These are phyloP conservation scores for Orbilia quercus DNA, from an alignment of 2,329 filamentous ascomycete species.

Conservation along the genomic window DNA sequence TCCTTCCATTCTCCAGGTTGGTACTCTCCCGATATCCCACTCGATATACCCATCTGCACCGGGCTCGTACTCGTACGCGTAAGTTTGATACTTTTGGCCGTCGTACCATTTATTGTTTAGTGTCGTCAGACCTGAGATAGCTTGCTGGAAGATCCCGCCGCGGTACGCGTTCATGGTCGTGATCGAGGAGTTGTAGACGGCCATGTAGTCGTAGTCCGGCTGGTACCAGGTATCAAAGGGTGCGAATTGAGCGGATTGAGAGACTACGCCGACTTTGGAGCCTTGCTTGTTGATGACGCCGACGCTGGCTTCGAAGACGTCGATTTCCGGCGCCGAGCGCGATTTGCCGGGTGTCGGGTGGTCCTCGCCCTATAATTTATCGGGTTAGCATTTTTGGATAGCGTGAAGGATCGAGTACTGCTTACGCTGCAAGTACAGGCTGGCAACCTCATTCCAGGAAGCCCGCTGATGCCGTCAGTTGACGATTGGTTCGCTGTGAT, in stretches of 20 bases:
- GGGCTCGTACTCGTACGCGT: constrained; percentile 69
- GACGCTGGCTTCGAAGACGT: constrained; percentile 76
- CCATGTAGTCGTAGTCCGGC: constrained; percentile 71
- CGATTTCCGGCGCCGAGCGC: constrained; percentile 76
- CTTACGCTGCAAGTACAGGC: constrained; percentile 71
- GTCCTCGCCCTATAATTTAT: constrained; percentile 66
- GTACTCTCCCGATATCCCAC: constrained; percentile 68
- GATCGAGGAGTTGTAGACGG: constrained; percentile 66
- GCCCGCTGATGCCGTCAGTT: constrained; percentile 72
- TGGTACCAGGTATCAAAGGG: constrained; percentile 71
- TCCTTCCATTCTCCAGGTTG: constrained; percentile 68
- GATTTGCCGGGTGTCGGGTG: constrained; percentile 75
- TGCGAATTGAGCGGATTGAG: constrained; percentile 63
- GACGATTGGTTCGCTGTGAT: constrained; percentile 79
- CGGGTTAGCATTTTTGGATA: constrained; percentile 60
- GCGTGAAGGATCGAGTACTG: constrained; percentile 60
- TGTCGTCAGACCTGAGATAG: constrained; percentile 68
- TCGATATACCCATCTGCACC: constrained; percentile 66
- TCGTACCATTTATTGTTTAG: constrained; percentile 71
- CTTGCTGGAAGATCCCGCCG: constrained; percentile 70
- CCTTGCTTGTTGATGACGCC: constrained; percentile 53
- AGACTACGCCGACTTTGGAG: constrained; percentile 62
- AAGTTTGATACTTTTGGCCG: constrained; percentile 68
- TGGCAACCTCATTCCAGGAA: constrained; percentile 77
- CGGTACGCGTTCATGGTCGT: constrained; percentile 68